Percentiles rank a stretch among this genome's conserved stretches.
Evolutionary conservation across 345 rosid genomes (phyloP).

Genomic region (Arabis hirsuta): DNA sequence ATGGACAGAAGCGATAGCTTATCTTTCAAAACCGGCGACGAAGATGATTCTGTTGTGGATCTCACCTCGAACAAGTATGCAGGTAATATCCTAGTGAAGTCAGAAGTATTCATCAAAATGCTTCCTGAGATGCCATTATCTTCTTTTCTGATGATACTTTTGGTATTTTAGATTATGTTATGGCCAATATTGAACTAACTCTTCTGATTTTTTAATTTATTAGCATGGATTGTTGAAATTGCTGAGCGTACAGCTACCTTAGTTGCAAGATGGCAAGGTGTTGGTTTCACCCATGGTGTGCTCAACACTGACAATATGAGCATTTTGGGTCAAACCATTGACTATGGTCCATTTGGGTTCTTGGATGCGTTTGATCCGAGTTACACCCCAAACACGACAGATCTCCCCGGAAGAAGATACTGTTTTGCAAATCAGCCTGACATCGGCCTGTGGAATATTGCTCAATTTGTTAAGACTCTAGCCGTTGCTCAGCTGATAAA

Average conservation of each 20-base stretch:
- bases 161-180: not conserved
- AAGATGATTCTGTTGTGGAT: slow-evolving; percentile 82
- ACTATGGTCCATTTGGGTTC: slow-evolving; percentile 98
- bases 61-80: slow-evolving; percentile 97
- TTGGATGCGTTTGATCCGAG: slow-evolving; percentile 98
- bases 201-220: slow-evolving; percentile 31
- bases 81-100: slow-evolving; percentile 50
- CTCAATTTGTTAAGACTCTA: slow-evolving; percentile 75
- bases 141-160: not conserved
- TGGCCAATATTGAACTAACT: slow-evolving; percentile 28
- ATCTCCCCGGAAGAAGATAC: slow-evolving; percentile 96
- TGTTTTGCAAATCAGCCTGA: slow-evolving; percentile 98
- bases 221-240: slow-evolving; percentile 94
- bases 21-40: slow-evolving; percentile 82
- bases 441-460: slow-evolving; percentile 90
- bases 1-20: slow-evolving; percentile 79
- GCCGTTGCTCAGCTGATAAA: slow-evolving; percentile 72
- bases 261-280: slow-evolving; percentile 95
- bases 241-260: slow-evolving; percentile 90
- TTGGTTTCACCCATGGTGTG: slow-evolving; percentile 98
- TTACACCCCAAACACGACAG: slow-evolving; percentile 96
- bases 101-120: not conserved
- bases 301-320: slow-evolving; percentile 99
- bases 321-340: slow-evolving; percentile 90
- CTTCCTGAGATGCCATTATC: slow-evolving; percentile 6